A percentile compares a stretch with the other conserved stretches of the same genome.
Conservation (phyloP, 352 stramenopile species). For the Saprolegnia parasitica region DNA sequence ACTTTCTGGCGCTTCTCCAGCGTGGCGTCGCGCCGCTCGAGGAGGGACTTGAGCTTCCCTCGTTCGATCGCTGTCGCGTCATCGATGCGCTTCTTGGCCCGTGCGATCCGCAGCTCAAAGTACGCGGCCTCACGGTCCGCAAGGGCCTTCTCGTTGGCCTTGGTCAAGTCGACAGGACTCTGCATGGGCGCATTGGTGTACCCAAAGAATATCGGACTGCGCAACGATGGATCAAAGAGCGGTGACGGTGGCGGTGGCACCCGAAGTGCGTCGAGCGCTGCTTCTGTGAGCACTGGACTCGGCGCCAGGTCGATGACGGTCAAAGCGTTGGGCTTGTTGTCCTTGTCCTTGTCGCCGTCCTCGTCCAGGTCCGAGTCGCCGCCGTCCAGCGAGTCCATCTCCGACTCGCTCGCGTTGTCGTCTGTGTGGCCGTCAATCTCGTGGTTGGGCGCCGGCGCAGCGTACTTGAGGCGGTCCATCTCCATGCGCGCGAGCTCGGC, state of each 20-base stretch:
- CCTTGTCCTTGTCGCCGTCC: constrained; percentile 27
- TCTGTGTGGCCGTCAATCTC: constrained; percentile 78
- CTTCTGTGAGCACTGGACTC: background rate
- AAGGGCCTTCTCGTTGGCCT: constrained; percentile 35
- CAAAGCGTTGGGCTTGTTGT: background rate
- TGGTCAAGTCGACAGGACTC: constrained; percentile 39
- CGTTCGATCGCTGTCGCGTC: constrained; percentile 38
- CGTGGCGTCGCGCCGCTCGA: constrained; percentile 45
- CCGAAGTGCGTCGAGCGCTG: background rate
- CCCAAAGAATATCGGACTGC: constrained; percentile 69
- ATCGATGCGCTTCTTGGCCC: constrained; percentile 39
- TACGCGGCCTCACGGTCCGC: constrained; percentile 41
- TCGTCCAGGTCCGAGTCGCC: constrained; percentile 28
- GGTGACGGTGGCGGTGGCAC: background rate
- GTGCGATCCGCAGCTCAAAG: constrained; percentile 51
- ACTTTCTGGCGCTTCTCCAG: constrained; percentile 52
- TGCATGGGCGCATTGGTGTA: constrained; percentile 46
- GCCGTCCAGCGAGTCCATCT: constrained; percentile 45
- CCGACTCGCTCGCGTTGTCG: constrained; percentile 65
- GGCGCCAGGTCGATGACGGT: background rate
- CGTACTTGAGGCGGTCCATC: constrained; percentile 48
- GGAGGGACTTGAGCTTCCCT: constrained; percentile 51
- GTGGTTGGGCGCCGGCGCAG: constrained; percentile 46
- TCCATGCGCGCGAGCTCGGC: constrained; percentile 32
- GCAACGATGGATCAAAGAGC: constrained; percentile 41